Conservation (phyloP, 345 rosid genomes). For the Angophora floribunda region DNA sequence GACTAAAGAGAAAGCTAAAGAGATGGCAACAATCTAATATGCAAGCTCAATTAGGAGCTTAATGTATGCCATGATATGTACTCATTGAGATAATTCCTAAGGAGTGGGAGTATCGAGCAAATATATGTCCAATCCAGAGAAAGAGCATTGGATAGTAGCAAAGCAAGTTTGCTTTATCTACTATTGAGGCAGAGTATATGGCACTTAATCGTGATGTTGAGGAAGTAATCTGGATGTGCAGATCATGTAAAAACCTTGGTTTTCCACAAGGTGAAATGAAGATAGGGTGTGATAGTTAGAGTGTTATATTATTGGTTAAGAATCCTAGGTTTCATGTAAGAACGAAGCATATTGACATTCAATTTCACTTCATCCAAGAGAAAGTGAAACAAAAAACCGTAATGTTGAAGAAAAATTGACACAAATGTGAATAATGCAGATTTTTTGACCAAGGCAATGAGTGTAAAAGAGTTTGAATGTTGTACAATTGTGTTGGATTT, state of each 20-base stretch:
- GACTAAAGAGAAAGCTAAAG: neutral
- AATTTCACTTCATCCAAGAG: neutral
- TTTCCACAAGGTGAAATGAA: neutral
- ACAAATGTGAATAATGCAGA: too few relatives aligned
- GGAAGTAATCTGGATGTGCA: neutral
- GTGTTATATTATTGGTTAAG: neutral
- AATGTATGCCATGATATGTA: neutral
- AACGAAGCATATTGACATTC: neutral
- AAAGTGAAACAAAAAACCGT: neutral
- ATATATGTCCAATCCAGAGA: neutral
- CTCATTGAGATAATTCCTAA: neutral
- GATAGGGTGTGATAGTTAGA: neutral
- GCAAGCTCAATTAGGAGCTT: neutral
- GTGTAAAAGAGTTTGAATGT: neutral
- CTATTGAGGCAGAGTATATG: neutral
- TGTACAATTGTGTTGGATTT: neutral
- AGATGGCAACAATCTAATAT: neutral
- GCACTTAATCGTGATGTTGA: neutral
- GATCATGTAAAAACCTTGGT: neutral
- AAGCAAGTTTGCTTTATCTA: neutral
- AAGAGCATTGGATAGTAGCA: neutral
- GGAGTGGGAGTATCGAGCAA: rapidly evolving
- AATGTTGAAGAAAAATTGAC: neutral
- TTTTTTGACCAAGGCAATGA: neutral
- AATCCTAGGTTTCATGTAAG: neutral